Evolutionary conservation across 2,329 filamentous ascomycete genomes (phyloP).

Genomic region (Aspergillus fischeri): DNA sequence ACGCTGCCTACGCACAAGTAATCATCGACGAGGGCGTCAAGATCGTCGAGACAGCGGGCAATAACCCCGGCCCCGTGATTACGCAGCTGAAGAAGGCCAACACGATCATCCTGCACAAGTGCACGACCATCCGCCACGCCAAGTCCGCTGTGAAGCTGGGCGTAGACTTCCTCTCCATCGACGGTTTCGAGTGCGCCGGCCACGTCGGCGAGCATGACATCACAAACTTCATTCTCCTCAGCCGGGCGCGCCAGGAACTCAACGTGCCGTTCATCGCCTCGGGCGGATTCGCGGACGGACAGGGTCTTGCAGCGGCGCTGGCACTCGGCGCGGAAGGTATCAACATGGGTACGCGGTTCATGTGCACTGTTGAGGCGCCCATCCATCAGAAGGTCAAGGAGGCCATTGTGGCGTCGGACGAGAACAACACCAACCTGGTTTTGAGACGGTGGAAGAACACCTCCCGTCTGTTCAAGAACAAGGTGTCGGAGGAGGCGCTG

Average conservation of each 20-base stretch:
- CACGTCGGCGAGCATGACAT: constrained; percentile 53
- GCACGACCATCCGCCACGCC: constrained; percentile 92
- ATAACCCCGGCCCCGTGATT: constrained; percentile 87
- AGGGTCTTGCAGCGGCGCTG: constrained; percentile 86
- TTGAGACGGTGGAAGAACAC: constrained; percentile 93
- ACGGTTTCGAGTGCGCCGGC: constrained; percentile 94
- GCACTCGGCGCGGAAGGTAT: constrained; percentile 87
- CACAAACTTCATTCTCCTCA: constrained; percentile 63
- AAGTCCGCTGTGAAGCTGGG: constrained; percentile 88
- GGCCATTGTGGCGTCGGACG: constrained; percentile 79
- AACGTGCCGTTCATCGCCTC: constrained; percentile 90
- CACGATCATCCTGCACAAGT: constrained; percentile 87
- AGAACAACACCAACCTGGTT: constrained; percentile 87
- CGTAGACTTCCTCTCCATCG: constrained; percentile 93
- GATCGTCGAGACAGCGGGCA: constrained; percentile 90
- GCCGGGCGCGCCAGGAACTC: constrained; percentile 76
- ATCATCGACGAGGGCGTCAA: constrained; percentile 89
- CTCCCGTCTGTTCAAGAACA: constrained; percentile 81
- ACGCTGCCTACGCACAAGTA: constrained; percentile 83
- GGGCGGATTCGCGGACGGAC: constrained; percentile 90
- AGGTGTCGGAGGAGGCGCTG: constrained; percentile 74
- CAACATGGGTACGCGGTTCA: constrained; percentile 98
- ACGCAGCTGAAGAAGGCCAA: constrained; percentile 76
- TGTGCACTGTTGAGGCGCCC: constrained; percentile 90
- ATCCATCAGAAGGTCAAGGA: constrained; percentile 93